These are phyloP conservation scores for Bidens hawaiensis DNA, from an alignment of 140 eudicot species.

Conservation along the genomic window DNA sequence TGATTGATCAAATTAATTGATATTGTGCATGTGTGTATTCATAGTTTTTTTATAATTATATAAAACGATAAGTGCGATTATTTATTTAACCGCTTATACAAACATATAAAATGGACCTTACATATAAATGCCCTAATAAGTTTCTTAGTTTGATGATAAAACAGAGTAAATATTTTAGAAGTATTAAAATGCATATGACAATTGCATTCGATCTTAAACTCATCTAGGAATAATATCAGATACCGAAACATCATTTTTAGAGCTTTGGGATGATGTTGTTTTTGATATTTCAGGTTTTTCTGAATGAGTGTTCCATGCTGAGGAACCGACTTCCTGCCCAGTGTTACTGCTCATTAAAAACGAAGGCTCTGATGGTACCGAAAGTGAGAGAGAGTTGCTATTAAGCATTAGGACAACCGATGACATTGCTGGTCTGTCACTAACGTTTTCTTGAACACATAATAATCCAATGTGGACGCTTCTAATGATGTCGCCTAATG, in stretches of 20 bases:
- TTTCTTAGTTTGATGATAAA: no score
- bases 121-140: no score
- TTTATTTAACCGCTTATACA: no score
- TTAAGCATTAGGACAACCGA: not conserved
- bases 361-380: not conserved
- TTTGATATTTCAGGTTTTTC: not conserved
- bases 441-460: not conserved
- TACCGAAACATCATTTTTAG: not conserved
- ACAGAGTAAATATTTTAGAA: no score
- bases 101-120: no score
- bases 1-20: no score
- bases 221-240: not conserved
- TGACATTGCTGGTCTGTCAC: not conserved
- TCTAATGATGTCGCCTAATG: not conserved
- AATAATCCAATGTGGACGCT: not conserved
- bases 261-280: not conserved
- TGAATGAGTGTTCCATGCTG: not conserved
- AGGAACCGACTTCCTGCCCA: not conserved
- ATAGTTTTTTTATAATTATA: no score
- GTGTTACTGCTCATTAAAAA: not conserved
- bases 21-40: no score
- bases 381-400: not conserved
- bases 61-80: no score
- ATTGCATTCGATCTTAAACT: no score
- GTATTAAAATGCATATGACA: no score